Conservation (phyloP, 257 asterid species). For the Knoxia roxburghii region DNA sequence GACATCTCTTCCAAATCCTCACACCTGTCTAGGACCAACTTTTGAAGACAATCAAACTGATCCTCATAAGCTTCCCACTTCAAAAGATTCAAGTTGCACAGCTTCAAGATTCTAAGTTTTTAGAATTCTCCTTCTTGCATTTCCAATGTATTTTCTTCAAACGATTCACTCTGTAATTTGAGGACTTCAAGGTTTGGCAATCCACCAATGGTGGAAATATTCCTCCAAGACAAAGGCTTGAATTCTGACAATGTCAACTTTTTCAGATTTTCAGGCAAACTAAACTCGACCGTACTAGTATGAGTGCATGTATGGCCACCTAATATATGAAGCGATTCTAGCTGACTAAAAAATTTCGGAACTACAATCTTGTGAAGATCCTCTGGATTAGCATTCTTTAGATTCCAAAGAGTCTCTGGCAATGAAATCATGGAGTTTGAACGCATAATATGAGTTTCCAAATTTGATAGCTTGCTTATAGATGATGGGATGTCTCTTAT, state of each 20-base stretch:
- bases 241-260: not conserved
- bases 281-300: not conserved
- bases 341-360: not conserved
- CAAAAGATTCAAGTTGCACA: not conserved
- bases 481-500: conserved; percentile 1
- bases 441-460: conserved; percentile 7
- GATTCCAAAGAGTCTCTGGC: not conserved
- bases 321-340: conserved; percentile 4
- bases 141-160: conserved; percentile 5
- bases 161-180: not conserved
- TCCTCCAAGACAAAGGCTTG: not conserved
- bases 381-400: not conserved
- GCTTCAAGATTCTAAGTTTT: conserved; percentile 8
- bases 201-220: not conserved
- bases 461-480: not conserved
- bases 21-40: not conserved
- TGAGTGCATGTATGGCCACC: not conserved
- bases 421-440: not conserved
- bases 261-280: not conserved
- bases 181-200: conserved; percentile 12
- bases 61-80: conserved; percentile 1
- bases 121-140: conserved; percentile 4
- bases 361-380: not conserved
- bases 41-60: not conserved
- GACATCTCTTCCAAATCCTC: conserved; percentile 1